phyloP scores from a whole-genome alignment of 768 basidiomycete genomes.

The Leccinum pellstonianum region DNA sequence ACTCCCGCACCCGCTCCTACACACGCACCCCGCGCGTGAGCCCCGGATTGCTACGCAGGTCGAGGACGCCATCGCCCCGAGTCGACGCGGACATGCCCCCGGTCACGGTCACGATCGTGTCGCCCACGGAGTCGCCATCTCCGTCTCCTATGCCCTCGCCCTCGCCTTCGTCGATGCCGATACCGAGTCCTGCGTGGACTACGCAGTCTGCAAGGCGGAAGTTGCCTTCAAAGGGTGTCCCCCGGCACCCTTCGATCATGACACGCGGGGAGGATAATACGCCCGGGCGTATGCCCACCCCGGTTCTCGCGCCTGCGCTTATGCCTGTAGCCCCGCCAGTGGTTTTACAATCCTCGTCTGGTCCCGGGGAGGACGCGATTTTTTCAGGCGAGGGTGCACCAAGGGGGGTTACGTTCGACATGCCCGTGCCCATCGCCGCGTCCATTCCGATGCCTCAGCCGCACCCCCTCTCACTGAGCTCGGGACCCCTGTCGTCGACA shows the following conservation, averaged over 20 bases:
- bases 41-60: constrained; percentile 4
- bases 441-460: neutral
- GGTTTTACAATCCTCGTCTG: neutral
- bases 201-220: constrained; percentile 3
- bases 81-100: neutral
- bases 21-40: neutral
- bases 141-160: neutral
- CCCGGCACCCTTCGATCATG: neutral
- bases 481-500: constrained; percentile 17
- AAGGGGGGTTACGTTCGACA: neutral
- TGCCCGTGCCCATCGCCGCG: constrained; percentile 6
- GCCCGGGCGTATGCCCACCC: neutral
- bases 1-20: neutral
- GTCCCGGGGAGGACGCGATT: neutral
- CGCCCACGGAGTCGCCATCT: constrained; percentile 16
- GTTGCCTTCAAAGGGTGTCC: neutral
- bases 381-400: neutral
- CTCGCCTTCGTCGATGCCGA: neutral
- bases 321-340: neutral
- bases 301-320: neutral
- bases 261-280: neutral
- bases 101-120: constrained; percentile 17
- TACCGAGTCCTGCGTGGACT: neutral
- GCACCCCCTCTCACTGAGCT: neutral
- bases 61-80: neutral